Base-by-base conservation (phyloP, 352 stramenopile genomes). In the Phytophthora multivora region DNA sequence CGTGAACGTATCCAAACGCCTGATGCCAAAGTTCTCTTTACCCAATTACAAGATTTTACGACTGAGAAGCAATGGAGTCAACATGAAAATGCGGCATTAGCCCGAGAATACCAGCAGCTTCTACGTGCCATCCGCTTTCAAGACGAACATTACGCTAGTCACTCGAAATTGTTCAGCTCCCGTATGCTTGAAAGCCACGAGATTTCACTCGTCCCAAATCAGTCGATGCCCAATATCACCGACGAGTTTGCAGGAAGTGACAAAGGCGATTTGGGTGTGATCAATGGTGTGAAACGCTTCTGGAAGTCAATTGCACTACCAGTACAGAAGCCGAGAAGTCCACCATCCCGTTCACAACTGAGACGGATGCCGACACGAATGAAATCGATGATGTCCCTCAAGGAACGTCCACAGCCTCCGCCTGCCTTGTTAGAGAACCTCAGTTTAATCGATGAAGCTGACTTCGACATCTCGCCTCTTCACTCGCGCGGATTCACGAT, bases 101-200 rank as follows among this genome's bases (percentile, higher is more conserved):
- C 40, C 26, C 58, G 25, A 12, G 59, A 73, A 30, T 88, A 77
- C 38, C 57, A 76, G 15, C 46, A 69, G 6, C 55, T 79, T 23
- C 16, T 89, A 12, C 46, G 26, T 4, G 57, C 57, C 18, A 79
- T 91, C 18, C 78, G 78, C 0, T 36, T 59, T 7, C 79, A 91
- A 51, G 79, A 91, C 48, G 82, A 91, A 41, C 82, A 91, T 48
- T 89, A 89, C 25, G 79, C 79, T 15, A 75, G 71, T 18, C 61
- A 89, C 36, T 36, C 66, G 26, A 91, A 91, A 63, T 52, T 91
- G 1, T 91, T 89, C 41, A 88, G 66, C 47, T 75, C 82, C 0
- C 77, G 82, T 12, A 77, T 88, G 60, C 78, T 88, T 28, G 79
- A 91, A 47, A 77, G 51, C 38, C 80, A 85, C 47, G 82, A 91